phyloP scores from a whole-genome alignment of 768 basidiomycete genomes.

The Kwoniella heveanensis region DNA sequence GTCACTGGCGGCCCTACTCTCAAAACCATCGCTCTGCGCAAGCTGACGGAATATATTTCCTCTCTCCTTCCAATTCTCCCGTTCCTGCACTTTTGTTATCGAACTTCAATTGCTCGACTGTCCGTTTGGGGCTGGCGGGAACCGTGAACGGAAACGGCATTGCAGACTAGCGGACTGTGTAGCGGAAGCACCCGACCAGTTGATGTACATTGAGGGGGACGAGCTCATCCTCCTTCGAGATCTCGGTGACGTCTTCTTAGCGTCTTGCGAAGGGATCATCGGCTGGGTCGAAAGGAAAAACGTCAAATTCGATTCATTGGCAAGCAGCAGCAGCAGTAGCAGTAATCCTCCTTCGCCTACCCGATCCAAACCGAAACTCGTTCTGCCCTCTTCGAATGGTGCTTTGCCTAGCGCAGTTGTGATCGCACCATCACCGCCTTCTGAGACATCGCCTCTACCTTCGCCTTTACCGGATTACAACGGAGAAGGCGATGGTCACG shows the following conservation, averaged over 20 bases:
- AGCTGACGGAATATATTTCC: too few relatives aligned
- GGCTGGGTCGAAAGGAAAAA: slow-evolving; percentile 45
- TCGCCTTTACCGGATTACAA: not conserved
- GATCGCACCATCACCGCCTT: slow-evolving; percentile 39
- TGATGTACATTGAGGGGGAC: slow-evolving; percentile 50
- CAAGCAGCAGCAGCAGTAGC: slow-evolving; percentile 15
- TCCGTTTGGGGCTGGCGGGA: too few relatives aligned
- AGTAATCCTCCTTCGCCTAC: slow-evolving; percentile 3
- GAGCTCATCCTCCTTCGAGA: slow-evolving; percentile 45
- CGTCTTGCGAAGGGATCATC: slow-evolving; percentile 48
- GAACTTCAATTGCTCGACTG: not conserved
- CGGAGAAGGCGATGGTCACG: not conserved
- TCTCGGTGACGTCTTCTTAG: slow-evolving; percentile 33
- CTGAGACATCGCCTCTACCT: not conserved
- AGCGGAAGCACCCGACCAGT: slow-evolving; percentile 45
- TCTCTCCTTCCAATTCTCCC: not conserved
- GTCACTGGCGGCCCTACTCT: slow-evolving; percentile 7
- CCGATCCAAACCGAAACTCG: not conserved
- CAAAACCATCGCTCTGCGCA: not conserved
- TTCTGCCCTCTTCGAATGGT: not conserved
- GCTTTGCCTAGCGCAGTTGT: slow-evolving; percentile 27
- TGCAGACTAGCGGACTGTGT: slow-evolving; percentile 42
- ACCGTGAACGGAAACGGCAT: too few relatives aligned
- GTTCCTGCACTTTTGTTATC: slow-evolving; percentile 9
- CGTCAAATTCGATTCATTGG: slow-evolving; percentile 27